Base-by-base conservation (phyloP, 2,329 filamentous ascomycete genomes). In the Beauveria bassiana region DNA sequence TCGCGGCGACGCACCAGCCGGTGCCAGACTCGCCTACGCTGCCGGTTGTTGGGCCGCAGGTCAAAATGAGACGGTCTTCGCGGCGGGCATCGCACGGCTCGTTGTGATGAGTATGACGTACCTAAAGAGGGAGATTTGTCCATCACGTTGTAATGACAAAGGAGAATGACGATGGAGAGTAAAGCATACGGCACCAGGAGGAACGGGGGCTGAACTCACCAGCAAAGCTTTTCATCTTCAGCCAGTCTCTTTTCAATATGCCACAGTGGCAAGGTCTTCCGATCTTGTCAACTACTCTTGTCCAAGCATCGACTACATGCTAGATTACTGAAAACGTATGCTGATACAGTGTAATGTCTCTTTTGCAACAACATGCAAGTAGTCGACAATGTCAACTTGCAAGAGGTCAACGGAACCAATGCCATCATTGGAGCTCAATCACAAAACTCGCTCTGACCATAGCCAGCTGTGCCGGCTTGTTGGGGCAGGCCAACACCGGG, bases 1-100 rank as follows among this genome's bases (percentile, higher is more conserved):
- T 24, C 3, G 60, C 34, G 3, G 43, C 46, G 38, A 57, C 45
- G 34, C 16, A 61, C 12, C 28, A 51, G 14, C 52, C 53, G n/a
- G 9, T 61, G 24, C 60, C 60, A 2, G 60, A 61, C 18, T 61
- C 60, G 20, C 60, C 60, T 12, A 61, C 60, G 26, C 46, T 61
- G 38, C 60, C 60, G 24, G 24, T 12, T 10, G 49, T 60, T 16
- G 58, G 50, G 20, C 58, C 49, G 42, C 50, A 53, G 28, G 20
- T 54, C 2, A 53, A 1, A 12, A 46, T 54, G 31, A 60, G 16
- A 38, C 8, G 50, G 38, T n/a, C 14, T 9, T 40, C 16, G 18
- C 42, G 40, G 3, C 38, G 50, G 6, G 12, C 40, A 40, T 60
- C 50, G 28, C 26, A 47, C 28, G 50, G 28, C 16, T 53, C 58